Evolutionary conservation across 192 early-diverging fungal species (phyloP).

Genomic region (Spizellomyces sp.): DNA sequence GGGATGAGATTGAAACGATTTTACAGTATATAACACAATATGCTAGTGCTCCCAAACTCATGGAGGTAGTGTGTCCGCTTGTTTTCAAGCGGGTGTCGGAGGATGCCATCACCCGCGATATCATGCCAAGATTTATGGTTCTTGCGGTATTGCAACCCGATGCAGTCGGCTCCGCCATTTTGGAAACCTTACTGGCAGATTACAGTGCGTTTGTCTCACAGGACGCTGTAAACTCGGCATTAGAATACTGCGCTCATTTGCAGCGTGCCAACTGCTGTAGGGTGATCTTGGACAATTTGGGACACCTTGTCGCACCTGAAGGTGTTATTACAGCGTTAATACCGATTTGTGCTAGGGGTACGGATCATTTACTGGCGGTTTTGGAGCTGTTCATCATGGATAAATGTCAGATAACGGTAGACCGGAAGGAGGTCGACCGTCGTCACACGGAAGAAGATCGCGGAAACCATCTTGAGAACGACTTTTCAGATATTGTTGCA

Average conservation of each 20-base stretch:
- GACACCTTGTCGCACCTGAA: constrained; percentile 25
- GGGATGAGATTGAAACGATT: constrained; percentile 7
- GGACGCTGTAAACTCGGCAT: constrained; percentile 38
- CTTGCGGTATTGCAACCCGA: constrained; percentile 38
- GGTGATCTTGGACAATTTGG: constrained; percentile 29
- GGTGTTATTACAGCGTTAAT: constrained; percentile 37
- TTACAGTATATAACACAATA: constrained; percentile 31
- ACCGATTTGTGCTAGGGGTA: constrained; percentile 29
- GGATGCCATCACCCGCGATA: constrained; percentile 23
- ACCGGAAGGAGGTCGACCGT: neutral
- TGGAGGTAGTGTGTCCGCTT: constrained; percentile 25
- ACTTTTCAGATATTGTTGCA: constrained; percentile 30
- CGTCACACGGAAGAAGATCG: constrained; percentile 16
- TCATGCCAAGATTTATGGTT: constrained; percentile 38
- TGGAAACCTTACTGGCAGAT: constrained; percentile 21
- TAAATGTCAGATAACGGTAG: constrained; percentile 1
- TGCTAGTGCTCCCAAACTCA: constrained; percentile 19
- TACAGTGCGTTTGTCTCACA: constrained; percentile 10
- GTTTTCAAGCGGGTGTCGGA: constrained; percentile 13
- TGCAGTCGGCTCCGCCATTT: constrained; percentile 16
- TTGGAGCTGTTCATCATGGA: constrained; percentile 43
- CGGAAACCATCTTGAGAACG: neutral
- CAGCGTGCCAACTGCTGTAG: constrained; percentile 35
- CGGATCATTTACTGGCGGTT: constrained; percentile 37
- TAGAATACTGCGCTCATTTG: constrained; percentile 41